Evolutionary conservation across 1,284 basidiomycete genomes (phyloP), one percentile per base, ranked within the genome.

Genomic region (Laetiporus sulphureus): DNA sequence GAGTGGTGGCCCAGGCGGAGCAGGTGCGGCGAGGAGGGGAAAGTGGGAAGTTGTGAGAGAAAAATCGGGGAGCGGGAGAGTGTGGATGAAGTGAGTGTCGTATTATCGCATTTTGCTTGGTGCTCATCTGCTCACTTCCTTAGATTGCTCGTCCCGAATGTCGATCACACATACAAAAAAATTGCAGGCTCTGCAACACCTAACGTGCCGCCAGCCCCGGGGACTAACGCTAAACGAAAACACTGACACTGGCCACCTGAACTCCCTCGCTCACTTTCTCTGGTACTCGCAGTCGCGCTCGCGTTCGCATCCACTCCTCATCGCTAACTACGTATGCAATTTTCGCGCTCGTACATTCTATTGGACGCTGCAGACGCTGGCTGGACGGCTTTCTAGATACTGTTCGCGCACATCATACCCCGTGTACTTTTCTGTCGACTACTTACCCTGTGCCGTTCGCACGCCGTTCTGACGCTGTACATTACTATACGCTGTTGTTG

Each of bases 31-130:
- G 53, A 64, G 42, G 59, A 66, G 59, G 15, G 58, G 49, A 6
- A 44, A 53, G 40, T 84, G 80, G 77, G 75, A 82, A 58, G 54
- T 84, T 16, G 67, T 78, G 15, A 66, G 75, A 47, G 79, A 83
- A 52, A 77, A 74, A 58, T 73, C 77, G 41, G 69, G 72, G 5
- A 64, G 62, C 5, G 75, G 78, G 11, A 69, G 69, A 49, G 55
- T 84, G 20, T 86, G 80, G 80, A 64, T 85, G 52, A 78, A 69
- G 82, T 80, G 47, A 50, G 73, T 47, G 29, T 21, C 30, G 2
- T 23, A 10, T 35, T 8, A n/a, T n/a, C n/a, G n/a, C n/a, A n/a
- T n/a, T n/a, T n/a, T n/a, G n/a, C n/a, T n/a, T n/a, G n/a, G n/a
- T n/a, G n/a, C n/a, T n/a, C n/a, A n/a, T n/a, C n/a, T n/a, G n/a